phyloP scores from a whole-genome alignment of 208 protist genomes.

The Wallacemonas rigidus region DNA sequence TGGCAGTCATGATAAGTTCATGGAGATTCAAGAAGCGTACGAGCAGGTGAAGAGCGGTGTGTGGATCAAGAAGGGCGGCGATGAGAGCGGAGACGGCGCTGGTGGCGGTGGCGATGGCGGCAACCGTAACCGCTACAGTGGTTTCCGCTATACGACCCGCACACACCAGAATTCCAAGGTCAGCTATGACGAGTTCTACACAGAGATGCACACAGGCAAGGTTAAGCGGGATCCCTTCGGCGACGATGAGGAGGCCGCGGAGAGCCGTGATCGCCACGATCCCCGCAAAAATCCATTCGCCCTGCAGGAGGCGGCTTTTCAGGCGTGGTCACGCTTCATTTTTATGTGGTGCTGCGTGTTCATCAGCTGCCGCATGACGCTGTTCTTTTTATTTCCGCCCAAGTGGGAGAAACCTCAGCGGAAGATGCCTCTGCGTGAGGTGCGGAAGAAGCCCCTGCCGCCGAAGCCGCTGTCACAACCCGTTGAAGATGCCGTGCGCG shows the following conservation, averaged over 20 bases:
- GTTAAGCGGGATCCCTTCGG: slow-evolving; percentile 78
- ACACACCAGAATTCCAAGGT: slow-evolving; percentile 79
- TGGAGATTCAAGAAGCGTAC: slow-evolving; percentile 91
- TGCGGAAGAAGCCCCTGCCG: slow-evolving; percentile 38
- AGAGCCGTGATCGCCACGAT: slow-evolving; percentile 39
- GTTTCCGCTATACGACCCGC: slow-evolving; percentile 89
- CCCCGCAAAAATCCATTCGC: slow-evolving; percentile 80
- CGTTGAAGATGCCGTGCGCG: slow-evolving; percentile 12
- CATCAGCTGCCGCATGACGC: slow-evolving; percentile 52
- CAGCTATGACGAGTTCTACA: slow-evolving; percentile 90
- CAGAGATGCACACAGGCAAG: slow-evolving; percentile 90
- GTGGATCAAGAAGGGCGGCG: slow-evolving; percentile 68
- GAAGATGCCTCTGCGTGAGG: slow-evolving; percentile 68
- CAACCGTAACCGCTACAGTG: slow-evolving; percentile 76
- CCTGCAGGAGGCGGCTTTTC: slow-evolving; percentile 76
- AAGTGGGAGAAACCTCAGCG: slow-evolving; percentile 69
- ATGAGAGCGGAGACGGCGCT: slow-evolving; percentile 26
- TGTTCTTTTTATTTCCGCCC: slow-evolving; percentile 85
- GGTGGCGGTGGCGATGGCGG: slow-evolving; percentile 40
- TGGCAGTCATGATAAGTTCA: slow-evolving; percentile 85
- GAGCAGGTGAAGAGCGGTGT: slow-evolving; percentile 88
- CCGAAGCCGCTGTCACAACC: slow-evolving; percentile 62
- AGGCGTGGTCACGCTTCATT: slow-evolving; percentile 90
- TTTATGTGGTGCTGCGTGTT: slow-evolving; percentile 85
- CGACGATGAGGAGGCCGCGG: slow-evolving; percentile 71